A percentile compares a stretch with the other conserved stretches of the same genome.
Conservation (phyloP, 768 basidiomycete species). For the Trametes cinnabarina region DNA sequence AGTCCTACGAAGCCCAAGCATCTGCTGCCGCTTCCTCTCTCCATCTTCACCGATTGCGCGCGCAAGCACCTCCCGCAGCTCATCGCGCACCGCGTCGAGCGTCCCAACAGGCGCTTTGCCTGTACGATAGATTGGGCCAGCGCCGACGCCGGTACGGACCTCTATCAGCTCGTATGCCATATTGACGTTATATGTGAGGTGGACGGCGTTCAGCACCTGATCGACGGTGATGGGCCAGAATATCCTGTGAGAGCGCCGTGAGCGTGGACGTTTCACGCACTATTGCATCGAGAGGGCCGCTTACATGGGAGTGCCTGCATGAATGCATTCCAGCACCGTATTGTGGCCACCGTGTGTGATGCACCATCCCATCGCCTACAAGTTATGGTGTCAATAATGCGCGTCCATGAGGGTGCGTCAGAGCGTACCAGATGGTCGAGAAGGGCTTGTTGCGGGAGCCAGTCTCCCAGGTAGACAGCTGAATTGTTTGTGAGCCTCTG, state of each 20-base stretch:
- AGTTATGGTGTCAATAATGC: background rate
- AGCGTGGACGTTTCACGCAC: background rate
- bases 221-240: conserved; percentile 24
- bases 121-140: background rate
- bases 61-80: conserved; percentile 19
- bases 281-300: background rate
- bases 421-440: conserved; percentile 1
- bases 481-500: background rate
- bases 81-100: conserved; percentile 21
- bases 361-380: conserved; percentile 7
- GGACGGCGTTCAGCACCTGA: conserved; percentile 24
- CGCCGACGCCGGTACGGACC: conserved; percentile 20
- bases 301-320: conserved; percentile 4
- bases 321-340: conserved; percentile 2
- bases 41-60: conserved; percentile 27
- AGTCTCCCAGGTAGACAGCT: background rate
- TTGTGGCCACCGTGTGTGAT: conserved; percentile 9
- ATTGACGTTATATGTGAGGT: conserved; percentile 20
- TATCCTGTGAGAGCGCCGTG: conserved; percentile 16
- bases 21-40: conserved; percentile 19
- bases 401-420: background rate
- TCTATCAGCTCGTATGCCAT: conserved; percentile 30
- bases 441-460: conserved; percentile 4
- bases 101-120: conserved; percentile 23
- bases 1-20: conserved; percentile 9